These are phyloP conservation scores for Fusarium lyarnte DNA, from an alignment of 2,329 filamentous ascomycete species.

Conservation along the genomic window DNA sequence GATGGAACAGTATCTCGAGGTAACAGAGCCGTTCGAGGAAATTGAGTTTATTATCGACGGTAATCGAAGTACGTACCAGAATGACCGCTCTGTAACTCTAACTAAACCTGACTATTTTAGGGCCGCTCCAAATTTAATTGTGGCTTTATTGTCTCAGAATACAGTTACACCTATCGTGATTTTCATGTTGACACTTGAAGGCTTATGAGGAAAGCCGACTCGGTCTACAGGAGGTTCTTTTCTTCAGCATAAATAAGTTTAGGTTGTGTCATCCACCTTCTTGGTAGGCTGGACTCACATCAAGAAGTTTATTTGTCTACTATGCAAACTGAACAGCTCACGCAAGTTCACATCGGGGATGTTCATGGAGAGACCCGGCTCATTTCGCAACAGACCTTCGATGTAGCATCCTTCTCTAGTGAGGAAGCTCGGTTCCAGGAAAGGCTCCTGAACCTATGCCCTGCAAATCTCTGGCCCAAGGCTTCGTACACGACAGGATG, in stretches of 20 bases:
- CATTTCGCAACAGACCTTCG: constrained; percentile 57
- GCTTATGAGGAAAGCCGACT: accelerated
- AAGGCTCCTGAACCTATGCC: constrained; percentile 35
- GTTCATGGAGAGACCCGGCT: constrained; percentile 3
- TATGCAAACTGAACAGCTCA: constrained; percentile 21
- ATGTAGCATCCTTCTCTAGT: constrained; percentile 52
- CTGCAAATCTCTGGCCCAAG: constrained; percentile 44
- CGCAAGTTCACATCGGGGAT: constrained; percentile 35
- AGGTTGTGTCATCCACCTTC: neutral
- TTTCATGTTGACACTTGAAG: accelerated
- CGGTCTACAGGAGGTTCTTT: neutral
- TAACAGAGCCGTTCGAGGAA: neutral
- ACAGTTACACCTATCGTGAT: accelerated
- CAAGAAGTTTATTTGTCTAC: accelerated
- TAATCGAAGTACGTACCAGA: neutral
- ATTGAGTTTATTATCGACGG: neutral
- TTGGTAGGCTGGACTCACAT: accelerated
- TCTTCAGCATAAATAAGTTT: neutral
- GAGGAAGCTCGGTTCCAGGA: constrained; percentile 34
- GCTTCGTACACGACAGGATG: constrained; percentile 42
- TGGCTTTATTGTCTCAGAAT: neutral
- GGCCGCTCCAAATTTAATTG: no score
- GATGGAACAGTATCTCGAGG: no score
- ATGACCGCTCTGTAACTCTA: neutral
- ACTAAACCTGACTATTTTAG: no score